Base-by-base conservation (phyloP, 2,329 filamentous ascomycete genomes). In the Aureobasidium vineae region DNA sequence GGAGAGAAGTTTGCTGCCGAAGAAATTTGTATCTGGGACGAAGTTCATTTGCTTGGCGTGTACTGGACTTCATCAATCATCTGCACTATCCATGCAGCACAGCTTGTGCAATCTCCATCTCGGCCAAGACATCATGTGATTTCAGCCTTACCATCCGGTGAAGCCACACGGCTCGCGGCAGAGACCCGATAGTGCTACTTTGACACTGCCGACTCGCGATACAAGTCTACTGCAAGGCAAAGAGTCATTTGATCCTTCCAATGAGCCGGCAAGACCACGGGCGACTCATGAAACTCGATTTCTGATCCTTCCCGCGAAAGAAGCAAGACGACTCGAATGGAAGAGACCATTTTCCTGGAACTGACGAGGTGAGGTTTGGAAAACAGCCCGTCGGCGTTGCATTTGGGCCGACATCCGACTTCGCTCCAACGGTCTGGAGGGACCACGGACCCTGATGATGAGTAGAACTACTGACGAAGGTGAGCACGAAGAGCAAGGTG, bases 131-230 rank as follows among this genome's bases (percentile, higher is more conserved):
- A 49, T 23, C 41, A 61, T 49, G 31, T 49, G 57, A 61, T 19
- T 19, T 47, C 54, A 45, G 54, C 57, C 38, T 31, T 47, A 61
- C 15, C 28, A 61, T 47, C 57, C 57, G 57, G 57, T 61, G 28
- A 61, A 41, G 5, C 57, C 49, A 38, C 41, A 61, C 57, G 43
- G 57, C 41, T 40, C 59, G 7, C 45, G 33, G 45, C 40, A 63
- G 56, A 45, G 10, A 41, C 33, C 10, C 54, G 23, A 38, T 10
- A 49, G 36, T 28, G 19, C 33, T 28, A 23, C 5, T 8, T 26
- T 43, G 40, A 59, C 38, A 59, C 23, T 59, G 40, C 54, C 59
- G 41, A 28, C 2, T 50, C 41, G 36, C 31, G 8, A 28, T 31
- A 26, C n/a, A 31, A 13, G 5, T 31, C n/a, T 28, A 26, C 26